Base-by-base conservation (phyloP, 495 filamentous ascomycete genomes). In the Platismatia glauca region DNA sequence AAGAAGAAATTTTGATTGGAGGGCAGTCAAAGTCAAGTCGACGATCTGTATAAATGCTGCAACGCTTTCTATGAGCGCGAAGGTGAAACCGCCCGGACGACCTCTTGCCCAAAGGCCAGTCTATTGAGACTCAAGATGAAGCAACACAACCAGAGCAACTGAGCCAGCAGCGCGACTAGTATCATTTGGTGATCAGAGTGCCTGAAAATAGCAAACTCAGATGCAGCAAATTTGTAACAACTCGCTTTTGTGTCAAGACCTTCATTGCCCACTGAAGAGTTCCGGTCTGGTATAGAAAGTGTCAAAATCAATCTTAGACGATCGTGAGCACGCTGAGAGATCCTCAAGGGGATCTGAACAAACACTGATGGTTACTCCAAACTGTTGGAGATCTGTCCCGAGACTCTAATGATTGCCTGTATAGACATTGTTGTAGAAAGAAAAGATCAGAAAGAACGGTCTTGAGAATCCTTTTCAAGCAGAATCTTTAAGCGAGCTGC, bases 401-500 rank as follows among this genome's bases (percentile, higher is more conserved):
- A 95, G 94, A 98, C 94, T 98, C 94, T 98, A 98, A 93, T 91
- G 90, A 90, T 82, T 85, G 89, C 86, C 91, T 94, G 87, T 68
- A 77, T 81, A 82, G 86, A 94, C 88, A 95, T 93, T 90, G 77
- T 74, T 76, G 4, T 79, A 76, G 83, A 82, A 78, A 81, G 76
- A 74, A 73, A 76, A 75, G 16, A 33, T 60, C 20, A 16, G 6
- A 18, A 6, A 3, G 22, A 8, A 37, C n/a, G 5, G 20, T 46
- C 6, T 46, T 11, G 15, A 18, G 0, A 18, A 20, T 24, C 27
- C n/a, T 18, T 31, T 15, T 6, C 22, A 0, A 34, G 24, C 18
- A 34, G 29, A 20, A 57, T 43, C 20, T 64, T 61, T 56, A 55
- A 61, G 59, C 59, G 59, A 53, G 16, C 29, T 53, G 33, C 16